Evolutionary conservation across 306 rosid genomes (phyloP), one percentile per base, ranked within the genome.

Genomic region (Astragalus membranaceus): DNA sequence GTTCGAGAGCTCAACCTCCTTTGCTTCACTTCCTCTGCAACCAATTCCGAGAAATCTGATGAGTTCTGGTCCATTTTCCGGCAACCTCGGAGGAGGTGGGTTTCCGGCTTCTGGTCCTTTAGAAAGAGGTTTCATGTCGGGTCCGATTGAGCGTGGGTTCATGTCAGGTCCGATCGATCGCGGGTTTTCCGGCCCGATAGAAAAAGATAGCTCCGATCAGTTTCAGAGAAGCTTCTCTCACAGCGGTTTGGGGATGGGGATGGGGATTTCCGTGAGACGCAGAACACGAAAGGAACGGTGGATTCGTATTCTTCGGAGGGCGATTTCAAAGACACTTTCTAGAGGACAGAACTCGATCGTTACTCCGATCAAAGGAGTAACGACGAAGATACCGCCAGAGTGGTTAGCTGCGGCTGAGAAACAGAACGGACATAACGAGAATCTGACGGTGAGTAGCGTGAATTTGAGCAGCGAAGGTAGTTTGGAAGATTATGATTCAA

Each of bases 91-190:
- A 0, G 73, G 64, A 23, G 84, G 86, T 54, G 86, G 87, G 3
- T 17, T 88, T 48, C 90, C 88, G 10, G 63, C 85, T 8, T 95
- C 99, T 10, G 96, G 99, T 20, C 95, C 95, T 4, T n/a, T 91
- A 0, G 99, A 95, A 39, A 76, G 97, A 23, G 99, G 99, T 4
- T 95, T 95, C 54, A 7, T 95, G 20, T 95, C 99, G 29, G 99
- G 99, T 5, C 99, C 99, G 9, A 95, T 95, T 8, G 99, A 95
- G 79, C 88, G 99, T 1, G 96, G 96, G 15, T 91, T 95, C 53
- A 89, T 95, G 99, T 95, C 99, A 7, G 99, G 99, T 29, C 99
- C 99, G 6, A 74, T 94, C 37, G 99, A 94, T 36, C 96, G 91
- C 3, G 96, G 95, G 58, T 94, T 84, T 59, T 91, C 99, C 2